Evolutionary conservation across 2,329 filamentous ascomycete genomes (phyloP).

Genomic region (Grosmannia clavigera): DNA sequence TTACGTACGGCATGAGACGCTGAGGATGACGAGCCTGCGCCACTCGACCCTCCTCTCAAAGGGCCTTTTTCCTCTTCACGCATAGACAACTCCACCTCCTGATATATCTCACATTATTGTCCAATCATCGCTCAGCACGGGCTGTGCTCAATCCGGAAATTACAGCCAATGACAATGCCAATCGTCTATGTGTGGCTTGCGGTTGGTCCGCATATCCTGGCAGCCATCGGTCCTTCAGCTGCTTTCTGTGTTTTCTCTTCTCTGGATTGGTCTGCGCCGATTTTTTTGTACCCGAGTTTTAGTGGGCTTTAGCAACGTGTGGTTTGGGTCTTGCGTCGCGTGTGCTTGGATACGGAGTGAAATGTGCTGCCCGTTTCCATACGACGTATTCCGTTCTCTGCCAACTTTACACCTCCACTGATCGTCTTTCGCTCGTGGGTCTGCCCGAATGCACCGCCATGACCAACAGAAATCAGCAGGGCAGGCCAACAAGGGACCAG

Average conservation of each 20-base stretch:
- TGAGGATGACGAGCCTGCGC: too few species aligned
- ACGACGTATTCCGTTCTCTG: not conserved
- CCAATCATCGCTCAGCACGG: conserved; percentile 23
- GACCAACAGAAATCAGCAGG: not conserved
- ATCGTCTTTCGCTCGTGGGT: conserved; percentile 9
- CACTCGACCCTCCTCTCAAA: too few species aligned
- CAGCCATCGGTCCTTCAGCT: not conserved
- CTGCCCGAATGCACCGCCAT: conserved; percentile 2
- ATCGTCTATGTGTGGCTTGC: conserved; percentile 13
- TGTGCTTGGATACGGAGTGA: not conserved
- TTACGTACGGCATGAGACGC: too few species aligned
- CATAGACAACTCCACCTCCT: not conserved
- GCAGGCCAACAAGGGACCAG: not conserved
- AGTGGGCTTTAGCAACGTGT: not conserved
- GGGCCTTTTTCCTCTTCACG: not conserved
- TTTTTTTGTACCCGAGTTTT: not conserved
- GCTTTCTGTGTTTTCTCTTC: not conserved
- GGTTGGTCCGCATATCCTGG: conserved; percentile 18
- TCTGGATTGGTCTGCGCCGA: not conserved
- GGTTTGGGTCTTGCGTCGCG: not conserved
- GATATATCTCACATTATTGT: conserved; percentile 20
- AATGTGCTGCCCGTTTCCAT: not conserved
- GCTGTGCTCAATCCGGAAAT: conserved; percentile 21
- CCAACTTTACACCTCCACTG: conserved; percentile 6
- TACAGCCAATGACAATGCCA: conserved; percentile 23